A percentile compares a stretch with the other conserved stretches of the same genome.
Conservation (phyloP, 345 rosid species). For the Mercurialis annua region DNA sequence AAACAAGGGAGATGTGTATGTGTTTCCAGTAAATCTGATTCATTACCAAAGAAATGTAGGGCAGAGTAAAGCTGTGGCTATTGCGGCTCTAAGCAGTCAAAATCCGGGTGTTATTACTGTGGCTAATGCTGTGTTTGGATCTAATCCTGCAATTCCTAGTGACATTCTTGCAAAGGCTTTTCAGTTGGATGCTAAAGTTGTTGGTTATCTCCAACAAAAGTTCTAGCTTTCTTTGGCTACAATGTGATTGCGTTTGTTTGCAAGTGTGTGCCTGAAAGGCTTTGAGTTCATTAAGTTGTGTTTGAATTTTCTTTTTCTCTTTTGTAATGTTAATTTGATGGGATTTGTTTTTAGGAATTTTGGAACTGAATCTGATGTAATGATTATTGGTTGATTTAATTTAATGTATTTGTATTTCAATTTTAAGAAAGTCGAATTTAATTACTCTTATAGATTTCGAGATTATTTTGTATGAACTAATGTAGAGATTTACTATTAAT, state of each 20-base stretch:
- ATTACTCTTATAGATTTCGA: too few species aligned
- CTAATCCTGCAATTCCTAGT: not conserved
- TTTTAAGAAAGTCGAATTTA: too few species aligned
- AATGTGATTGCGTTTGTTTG: not conserved
- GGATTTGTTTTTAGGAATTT: too few species aligned
- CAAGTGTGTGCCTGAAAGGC: not conserved
- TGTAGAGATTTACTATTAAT: too few species aligned
- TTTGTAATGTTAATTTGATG: too few species aligned
- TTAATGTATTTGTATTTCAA: too few species aligned
- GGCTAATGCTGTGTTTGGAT: constrained; percentile 13
- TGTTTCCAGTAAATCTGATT: constrained; percentile 3
- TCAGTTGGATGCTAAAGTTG: constrained; percentile 2
- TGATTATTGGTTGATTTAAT: too few species aligned
- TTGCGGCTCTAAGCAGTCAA: constrained; percentile 10
- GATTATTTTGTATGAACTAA: too few species aligned
- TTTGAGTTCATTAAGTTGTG: not conserved
- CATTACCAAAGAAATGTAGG: constrained; percentile 12
- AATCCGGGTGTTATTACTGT: constrained; percentile 13
- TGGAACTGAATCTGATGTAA: too few species aligned
- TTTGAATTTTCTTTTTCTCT: not conserved
- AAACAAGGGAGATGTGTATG: constrained; percentile 8
- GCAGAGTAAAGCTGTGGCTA: not conserved
- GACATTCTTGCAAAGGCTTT: constrained; percentile 16
- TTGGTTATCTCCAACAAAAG: not conserved
- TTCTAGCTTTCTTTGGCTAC: not conserved